A percentile compares a stretch with the other conserved stretches of the same genome.
phyloP scores from a whole-genome alignment of 2,329 filamentous ascomycete genomes.

The Penicillium olsonii region DNA sequence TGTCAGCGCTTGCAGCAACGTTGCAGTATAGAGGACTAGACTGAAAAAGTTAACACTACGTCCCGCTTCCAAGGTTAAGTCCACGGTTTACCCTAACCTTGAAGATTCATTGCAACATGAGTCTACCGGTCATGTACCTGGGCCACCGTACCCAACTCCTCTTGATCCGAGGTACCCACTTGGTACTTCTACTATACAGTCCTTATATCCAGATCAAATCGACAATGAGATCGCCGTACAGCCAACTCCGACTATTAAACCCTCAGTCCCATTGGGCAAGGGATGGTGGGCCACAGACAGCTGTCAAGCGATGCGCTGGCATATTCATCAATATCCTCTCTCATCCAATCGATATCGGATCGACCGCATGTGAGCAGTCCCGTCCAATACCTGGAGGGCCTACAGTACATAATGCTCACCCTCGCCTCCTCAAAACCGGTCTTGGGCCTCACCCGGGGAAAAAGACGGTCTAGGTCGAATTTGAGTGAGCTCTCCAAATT shows the following conservation, averaged over 20 bases:
- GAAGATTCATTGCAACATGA: constrained; percentile 5
- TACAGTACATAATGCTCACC: not conserved
- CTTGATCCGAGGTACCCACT: not conserved
- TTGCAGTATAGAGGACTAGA: not conserved
- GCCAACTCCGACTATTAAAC: not conserved
- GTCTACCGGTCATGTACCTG: not conserved
- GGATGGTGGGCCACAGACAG: constrained; percentile 4
- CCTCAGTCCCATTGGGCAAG: constrained; percentile 1
- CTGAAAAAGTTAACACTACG: too few species aligned
- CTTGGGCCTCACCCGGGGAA: not conserved
- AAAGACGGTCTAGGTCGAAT: constrained; percentile 5
- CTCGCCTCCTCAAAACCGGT: not conserved
- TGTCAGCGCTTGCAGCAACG: constrained; percentile 2
- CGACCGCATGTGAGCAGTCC: constrained; percentile 3
- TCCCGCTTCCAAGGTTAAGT: too few species aligned
- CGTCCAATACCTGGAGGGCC: not conserved
- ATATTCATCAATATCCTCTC: constrained; percentile 4
- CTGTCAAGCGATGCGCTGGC: constrained; percentile 13
- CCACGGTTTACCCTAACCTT: constrained; percentile 5
- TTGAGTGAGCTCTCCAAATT: not conserved
- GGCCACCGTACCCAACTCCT: not conserved
- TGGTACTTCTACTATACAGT: not conserved
- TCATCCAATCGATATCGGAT: constrained; percentile 8
- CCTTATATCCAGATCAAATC: too few species aligned
- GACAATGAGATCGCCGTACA: not conserved